Conservation (phyloP, 2,329 filamentous ascomycete species). For the Talaromyces sp. region DNA sequence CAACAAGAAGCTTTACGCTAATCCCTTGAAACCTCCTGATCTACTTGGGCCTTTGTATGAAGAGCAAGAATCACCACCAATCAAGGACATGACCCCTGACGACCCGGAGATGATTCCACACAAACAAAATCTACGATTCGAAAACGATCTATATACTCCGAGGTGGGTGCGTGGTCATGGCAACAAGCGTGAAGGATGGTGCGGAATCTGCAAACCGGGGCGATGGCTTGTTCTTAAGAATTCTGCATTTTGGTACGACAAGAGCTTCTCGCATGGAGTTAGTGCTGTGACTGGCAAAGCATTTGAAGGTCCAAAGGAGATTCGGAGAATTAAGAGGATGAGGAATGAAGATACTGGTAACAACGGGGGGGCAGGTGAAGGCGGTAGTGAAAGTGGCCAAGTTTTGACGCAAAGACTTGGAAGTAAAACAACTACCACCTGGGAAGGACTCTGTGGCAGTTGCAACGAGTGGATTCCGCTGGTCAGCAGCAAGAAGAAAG, state of each 20-base stretch:
- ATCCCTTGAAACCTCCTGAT: slow-evolving; percentile 70
- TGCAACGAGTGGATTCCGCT: slow-evolving; percentile 32
- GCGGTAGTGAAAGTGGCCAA: not conserved
- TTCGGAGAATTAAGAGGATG: slow-evolving; percentile 62
- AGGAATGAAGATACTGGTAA: slow-evolving; percentile 50
- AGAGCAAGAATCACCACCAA: slow-evolving; percentile 68
- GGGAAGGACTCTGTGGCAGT: slow-evolving; percentile 39
- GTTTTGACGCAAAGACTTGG: not conserved
- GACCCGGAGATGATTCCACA: slow-evolving; percentile 73
- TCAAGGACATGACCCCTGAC: slow-evolving; percentile 75
- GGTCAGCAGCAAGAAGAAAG: slow-evolving; percentile 78
- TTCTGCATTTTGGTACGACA: slow-evolving; percentile 90
- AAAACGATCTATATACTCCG: slow-evolving; percentile 78
- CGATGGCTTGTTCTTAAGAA: slow-evolving; percentile 87
- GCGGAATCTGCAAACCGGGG: slow-evolving; percentile 80
- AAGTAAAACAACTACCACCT: slow-evolving; percentile 46
- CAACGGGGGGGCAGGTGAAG: slow-evolving; percentile 36
- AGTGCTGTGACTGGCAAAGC: slow-evolving; percentile 74
- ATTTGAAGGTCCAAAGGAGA: slow-evolving; percentile 74
- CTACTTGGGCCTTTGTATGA: slow-evolving; percentile 72
- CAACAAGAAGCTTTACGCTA: slow-evolving; percentile 62
- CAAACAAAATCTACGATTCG: slow-evolving; percentile 74
- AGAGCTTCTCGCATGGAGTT: slow-evolving; percentile 84
- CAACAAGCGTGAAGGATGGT: slow-evolving; percentile 87
- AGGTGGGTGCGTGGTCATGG: slow-evolving; percentile 80